Evolutionary conservation across 106 monocot species (phyloP), one percentile per base, ranked within the genome.

Genomic region (Vanilla planifolia): DNA sequence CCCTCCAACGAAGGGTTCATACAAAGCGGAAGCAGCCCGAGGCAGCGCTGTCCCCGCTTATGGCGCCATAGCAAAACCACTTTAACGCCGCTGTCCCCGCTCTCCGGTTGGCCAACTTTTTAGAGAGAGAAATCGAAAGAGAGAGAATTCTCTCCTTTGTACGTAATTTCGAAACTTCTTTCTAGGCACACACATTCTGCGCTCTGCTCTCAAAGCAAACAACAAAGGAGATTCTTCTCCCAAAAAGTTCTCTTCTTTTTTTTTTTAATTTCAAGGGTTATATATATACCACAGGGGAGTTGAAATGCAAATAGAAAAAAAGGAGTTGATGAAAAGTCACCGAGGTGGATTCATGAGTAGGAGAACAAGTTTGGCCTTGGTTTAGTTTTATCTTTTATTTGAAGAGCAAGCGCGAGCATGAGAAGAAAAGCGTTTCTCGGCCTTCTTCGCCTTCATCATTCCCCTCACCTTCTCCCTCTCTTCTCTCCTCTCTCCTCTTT

Each of bases 151-250:
- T 32, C n/a, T 32, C 21, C 33, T 23, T 45, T 60, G 33, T 51
- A 53, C 33, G 26, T 63, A 62, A 67, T 71, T 68, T 55, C 3
- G 65, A 68, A 66, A 26, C 75, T 79, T 71, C 71, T 75, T 72
- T 72, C 79, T 72, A 74, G 71, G 79, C 61, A 62, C 76, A 70
- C 76, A 80, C 76, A 85, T 80, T 77, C 80, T 80, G 80, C 76
- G 50, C 23, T 73, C 77, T 80, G 80, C 80, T 67, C 73, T 76
- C 80, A 35, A 82, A 60, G 73, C 40, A 21, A 32, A 30, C 30
- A 26, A 40, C 42, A 24, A 26, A 55, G 63, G 15, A 63, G 63
- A 52, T 71, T 55, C 63, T 63, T 44, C n/a, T 32, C 41, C 1
- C 3, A n/a, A n/a, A n/a, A n/a, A n/a, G n/a, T n/a, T n/a, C n/a